phyloP scores from a whole-genome alignment of 2,329 filamentous ascomycete genomes.

The Trichoderma sp. region DNA sequence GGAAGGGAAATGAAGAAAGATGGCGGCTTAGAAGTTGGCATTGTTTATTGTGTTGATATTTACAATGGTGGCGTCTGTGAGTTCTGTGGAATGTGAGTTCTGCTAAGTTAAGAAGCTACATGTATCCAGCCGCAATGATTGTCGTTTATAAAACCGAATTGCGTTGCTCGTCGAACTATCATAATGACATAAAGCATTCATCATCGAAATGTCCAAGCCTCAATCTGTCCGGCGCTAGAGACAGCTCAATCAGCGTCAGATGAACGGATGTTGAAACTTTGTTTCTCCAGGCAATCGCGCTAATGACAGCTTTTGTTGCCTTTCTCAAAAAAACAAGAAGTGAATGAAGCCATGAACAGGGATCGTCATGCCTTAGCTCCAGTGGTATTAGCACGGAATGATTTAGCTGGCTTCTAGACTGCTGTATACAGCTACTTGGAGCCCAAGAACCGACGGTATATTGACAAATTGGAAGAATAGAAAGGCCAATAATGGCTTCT shows the following conservation, averaged over 20 bases:
- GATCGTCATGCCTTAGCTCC: background rate
- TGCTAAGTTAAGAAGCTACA: background rate
- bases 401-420: background rate
- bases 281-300: background rate
- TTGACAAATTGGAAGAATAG: background rate
- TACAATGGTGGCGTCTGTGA: background rate
- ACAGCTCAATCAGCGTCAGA: background rate
- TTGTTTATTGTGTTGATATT: background rate
- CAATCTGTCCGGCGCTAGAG: background rate
- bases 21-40: conserved; percentile 1
- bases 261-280: background rate
- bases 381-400: background rate
- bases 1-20: conserved; percentile 18
- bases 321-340: background rate
- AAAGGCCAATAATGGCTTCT: background rate
- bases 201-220: conserved; percentile 3
- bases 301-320: conserved; percentile 1
- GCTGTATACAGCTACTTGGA: background rate
- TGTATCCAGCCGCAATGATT: background rate
- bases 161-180: background rate
- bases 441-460: background rate
- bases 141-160: background rate
- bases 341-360: background rate
- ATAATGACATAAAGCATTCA: conserved; percentile 11
- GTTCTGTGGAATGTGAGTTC: background rate